Base-by-base conservation (phyloP, 805 yeast genomes). In the Candida glaebosa region DNA sequence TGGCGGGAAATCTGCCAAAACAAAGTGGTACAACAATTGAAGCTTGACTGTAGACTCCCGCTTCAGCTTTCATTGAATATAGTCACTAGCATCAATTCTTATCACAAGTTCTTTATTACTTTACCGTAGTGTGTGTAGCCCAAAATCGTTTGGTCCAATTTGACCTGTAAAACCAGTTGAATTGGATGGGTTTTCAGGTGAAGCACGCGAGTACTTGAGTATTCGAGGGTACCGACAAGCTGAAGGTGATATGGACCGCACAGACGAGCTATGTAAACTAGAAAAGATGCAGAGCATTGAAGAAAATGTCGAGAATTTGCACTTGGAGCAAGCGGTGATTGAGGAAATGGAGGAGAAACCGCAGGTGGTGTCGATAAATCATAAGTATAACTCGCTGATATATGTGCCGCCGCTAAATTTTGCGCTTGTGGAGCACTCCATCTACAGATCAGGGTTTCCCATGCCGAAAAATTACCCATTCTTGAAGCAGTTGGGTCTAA, bases 371-470 rank as follows among this genome's bases (percentile, higher is more conserved):
- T 10, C 5, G 31, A 28, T 28, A 28, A 28, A 28, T 17, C 37
- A 43, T 25, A 40, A 38, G 19, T 24, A 28, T 10, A 44, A 30
- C 19, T 39, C 34, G 25, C 22, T 14, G 12, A 35, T 38, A 14
- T 36, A 43, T 9, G 95, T 90, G 1, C 99, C 99, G 3, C 99
- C 99, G 1, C 71, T 93, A 50, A 90, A 88, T 61, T 91, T 91
- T 54, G 78, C 95, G 1, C 77, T 87, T 17, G 96, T 93, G 2
- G 96, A 87, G 45, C 89, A 87, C 43, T 82, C 86, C 5, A 78
- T 91, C 9, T 91, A 90, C 60, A 68, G 99, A 15, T 83, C 95
- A 1, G 99, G 99, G 1, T 95, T 90, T 56, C 99, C 99, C 1
- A 86, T 88, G 69, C 85, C 87, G 0, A 76, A 81, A 48, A 91